A percentile compares a stretch with the other conserved stretches of the same genome.
phyloP scores from a whole-genome alignment of 2,329 filamentous ascomycete species.

The Rhynchosporium agropyri region DNA sequence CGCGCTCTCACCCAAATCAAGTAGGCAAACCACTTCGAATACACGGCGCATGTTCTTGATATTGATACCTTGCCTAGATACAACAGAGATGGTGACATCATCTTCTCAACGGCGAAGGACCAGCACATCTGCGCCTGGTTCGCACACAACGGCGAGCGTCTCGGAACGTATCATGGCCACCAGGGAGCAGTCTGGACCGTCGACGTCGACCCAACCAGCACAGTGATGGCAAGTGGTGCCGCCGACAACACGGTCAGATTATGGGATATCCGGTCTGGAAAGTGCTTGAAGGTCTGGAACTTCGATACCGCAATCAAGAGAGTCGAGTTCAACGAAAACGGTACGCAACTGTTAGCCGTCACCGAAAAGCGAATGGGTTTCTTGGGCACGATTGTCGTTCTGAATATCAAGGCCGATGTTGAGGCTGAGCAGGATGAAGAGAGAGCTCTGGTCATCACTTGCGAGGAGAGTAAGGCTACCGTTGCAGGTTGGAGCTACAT shows the following conservation, averaged over 20 bases:
- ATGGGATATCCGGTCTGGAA: slow-evolving; percentile 94
- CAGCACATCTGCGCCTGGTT: slow-evolving; percentile 97
- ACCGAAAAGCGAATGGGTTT: slow-evolving; percentile 99
- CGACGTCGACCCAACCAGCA: slow-evolving; percentile 90
- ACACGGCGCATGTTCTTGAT: slow-evolving; percentile 20
- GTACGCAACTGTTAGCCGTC: slow-evolving; percentile 84
- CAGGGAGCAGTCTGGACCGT: slow-evolving; percentile 98
- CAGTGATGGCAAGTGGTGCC: slow-evolving; percentile 89
- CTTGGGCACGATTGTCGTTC: slow-evolving; percentile 89
- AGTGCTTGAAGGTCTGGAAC: slow-evolving; percentile 95
- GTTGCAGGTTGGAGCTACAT: slow-evolving; percentile 97
- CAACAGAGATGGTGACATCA: slow-evolving; percentile 92
- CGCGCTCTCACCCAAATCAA: slow-evolving; percentile 94
- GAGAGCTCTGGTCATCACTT: slow-evolving; percentile 82
- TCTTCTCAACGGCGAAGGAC: slow-evolving; percentile 96
- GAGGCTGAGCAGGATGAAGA: slow-evolving; percentile 84
- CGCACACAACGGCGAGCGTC: slow-evolving; percentile 94
- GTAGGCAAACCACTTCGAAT: slow-evolving; percentile 50
- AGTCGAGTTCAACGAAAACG: slow-evolving; percentile 96
- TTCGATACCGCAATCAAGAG: slow-evolving; percentile 97
- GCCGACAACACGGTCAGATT: slow-evolving; percentile 98
- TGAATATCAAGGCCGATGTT: slow-evolving; percentile 84
- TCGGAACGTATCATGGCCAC: slow-evolving; percentile 96
- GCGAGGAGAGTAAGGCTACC: slow-evolving; percentile 94
- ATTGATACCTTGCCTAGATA: slow-evolving; percentile 56